Base-by-base conservation (phyloP, 768 basidiomycete species). In the Amanita subjunquillea region DNA sequence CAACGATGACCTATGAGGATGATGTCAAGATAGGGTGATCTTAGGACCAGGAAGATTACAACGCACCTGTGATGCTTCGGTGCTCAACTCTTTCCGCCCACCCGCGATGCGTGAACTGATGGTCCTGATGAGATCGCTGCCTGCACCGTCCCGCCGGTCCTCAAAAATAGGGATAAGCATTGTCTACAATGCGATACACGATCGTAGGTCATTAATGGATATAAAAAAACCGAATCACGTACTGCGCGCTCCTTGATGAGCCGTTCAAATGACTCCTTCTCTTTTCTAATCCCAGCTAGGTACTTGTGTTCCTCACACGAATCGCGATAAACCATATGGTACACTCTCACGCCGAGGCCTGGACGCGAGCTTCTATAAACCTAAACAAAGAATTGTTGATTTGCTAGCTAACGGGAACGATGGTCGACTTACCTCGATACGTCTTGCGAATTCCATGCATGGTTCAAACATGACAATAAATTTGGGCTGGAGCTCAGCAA, bases 381-480 rank as follows among this genome's bases (percentile, higher is more conserved):
- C 91, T 93, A 55, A 23, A 46, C 4, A 27, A 17, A 38, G 3
- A 13, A 10, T 20, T 41, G 48, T 12, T 15, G n/a, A 22, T 46
- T 25, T 9, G 25, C n/a, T 41, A 20, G 45, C 22, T 36, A 38
- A 20, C 3, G 34, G 15, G 15, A 38, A 39, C 42, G 6, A 39
- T 10, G 46, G 22, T 15, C 3, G 23, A 58, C 78, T 51, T 50
- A 91, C 94, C 76, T 99, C 94, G 23, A 99, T 75, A 1, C 96
- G 78, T 25, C 96, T 75, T 36, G 97, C 80, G 59, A 97, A 99
- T 49, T 95, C 88, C 63, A 91, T 85, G 59, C 83, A 88, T 2
- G 95, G 93, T 62, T 99, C 96, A 57, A 87, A 92, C 87, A 98
- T 91, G 44, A 98, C 82, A 49, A 99, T 85, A 62, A 93, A 98